A percentile compares a stretch with the other conserved stretches of the same genome.
phyloP scores from a whole-genome alignment of 139 green algal species.

The Tetradesmus obliquus region DNA sequence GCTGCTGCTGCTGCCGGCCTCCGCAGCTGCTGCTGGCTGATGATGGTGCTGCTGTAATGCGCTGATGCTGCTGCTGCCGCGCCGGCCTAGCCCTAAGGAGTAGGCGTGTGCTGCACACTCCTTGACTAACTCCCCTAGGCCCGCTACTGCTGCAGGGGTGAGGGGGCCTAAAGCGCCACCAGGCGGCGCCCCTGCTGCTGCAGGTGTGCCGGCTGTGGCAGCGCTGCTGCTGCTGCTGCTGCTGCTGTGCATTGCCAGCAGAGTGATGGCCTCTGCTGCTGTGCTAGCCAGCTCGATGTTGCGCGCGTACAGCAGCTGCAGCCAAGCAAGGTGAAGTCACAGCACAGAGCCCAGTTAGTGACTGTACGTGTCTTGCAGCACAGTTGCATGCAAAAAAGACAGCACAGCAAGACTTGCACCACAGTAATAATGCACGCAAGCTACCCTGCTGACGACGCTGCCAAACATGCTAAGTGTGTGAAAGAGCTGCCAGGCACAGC shows the following conservation, averaged over 20 bases:
- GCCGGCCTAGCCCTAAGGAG: conserved; percentile 4
- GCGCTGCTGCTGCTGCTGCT: neutral
- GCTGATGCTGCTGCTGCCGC: neutral
- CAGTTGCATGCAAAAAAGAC: too few species aligned
- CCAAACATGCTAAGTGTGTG: too few species aligned
- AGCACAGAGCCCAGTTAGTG: neutral
- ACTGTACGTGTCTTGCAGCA: neutral
- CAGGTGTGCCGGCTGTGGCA: neutral
- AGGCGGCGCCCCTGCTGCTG: conserved; percentile 37
- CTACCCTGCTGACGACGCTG: too few species aligned
- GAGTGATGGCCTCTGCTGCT: conserved; percentile 51
- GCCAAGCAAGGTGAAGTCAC: neutral
- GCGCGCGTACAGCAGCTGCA: conserved; percentile 41
- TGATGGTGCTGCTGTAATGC: neutral
- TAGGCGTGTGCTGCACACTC: conserved; percentile 29
- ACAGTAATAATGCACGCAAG: too few species aligned
- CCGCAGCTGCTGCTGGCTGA: neutral
- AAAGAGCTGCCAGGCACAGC: too few species aligned
- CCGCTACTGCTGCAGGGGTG: conserved; percentile 33
- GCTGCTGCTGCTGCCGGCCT: neutral
- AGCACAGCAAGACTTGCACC: too few species aligned
- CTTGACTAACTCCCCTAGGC: conserved; percentile 42
- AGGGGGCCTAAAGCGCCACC: neutral
- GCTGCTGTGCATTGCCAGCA: conserved; percentile 8
- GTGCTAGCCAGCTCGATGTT: conserved; percentile 61